phyloP scores from a whole-genome alignment of 805 yeast species.

The Saccharomycopsis malanga region DNA sequence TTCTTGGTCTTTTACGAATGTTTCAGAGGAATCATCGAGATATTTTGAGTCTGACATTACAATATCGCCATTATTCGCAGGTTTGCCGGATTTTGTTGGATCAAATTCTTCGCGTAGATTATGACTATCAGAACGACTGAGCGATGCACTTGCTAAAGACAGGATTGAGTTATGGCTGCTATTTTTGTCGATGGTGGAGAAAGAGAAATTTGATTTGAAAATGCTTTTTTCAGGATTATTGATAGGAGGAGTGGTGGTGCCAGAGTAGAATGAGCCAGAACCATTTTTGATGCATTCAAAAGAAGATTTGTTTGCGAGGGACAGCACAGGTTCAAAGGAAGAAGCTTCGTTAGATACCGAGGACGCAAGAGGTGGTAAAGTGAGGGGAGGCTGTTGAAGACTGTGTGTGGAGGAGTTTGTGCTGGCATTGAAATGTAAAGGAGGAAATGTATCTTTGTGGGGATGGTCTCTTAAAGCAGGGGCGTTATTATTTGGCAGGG shows the following conservation, averaged over 20 bases:
- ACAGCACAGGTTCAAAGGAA: not conserved
- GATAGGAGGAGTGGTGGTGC: not conserved
- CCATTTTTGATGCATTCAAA: not conserved
- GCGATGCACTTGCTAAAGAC: not conserved
- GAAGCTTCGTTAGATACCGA: not conserved
- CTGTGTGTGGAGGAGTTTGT: not conserved
- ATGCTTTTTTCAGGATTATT: not conserved
- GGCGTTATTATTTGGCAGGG: not conserved
- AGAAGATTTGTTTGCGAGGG: not conserved
- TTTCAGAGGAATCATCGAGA: not conserved
- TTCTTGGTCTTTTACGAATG: not conserved
- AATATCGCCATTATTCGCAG: not conserved
- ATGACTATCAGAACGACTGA: not conserved
- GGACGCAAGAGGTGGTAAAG: not conserved
- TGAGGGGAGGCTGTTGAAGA: not conserved
- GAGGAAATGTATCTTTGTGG: not conserved
- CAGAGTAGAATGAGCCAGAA: not conserved
- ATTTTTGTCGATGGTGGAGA: not conserved
- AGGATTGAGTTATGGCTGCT: not conserved
- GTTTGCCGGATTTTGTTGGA: not conserved
- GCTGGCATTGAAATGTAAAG: not conserved
- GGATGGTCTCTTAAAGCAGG: not conserved
- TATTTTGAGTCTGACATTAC: not conserved
- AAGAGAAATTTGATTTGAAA: conserved; percentile 1
- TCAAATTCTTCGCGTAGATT: not conserved